Evolutionary conservation across 495 filamentous ascomycete species (phyloP), one percentile per base, ranked within the genome.

Genomic region (Hypomontagnella monticulosa): DNA sequence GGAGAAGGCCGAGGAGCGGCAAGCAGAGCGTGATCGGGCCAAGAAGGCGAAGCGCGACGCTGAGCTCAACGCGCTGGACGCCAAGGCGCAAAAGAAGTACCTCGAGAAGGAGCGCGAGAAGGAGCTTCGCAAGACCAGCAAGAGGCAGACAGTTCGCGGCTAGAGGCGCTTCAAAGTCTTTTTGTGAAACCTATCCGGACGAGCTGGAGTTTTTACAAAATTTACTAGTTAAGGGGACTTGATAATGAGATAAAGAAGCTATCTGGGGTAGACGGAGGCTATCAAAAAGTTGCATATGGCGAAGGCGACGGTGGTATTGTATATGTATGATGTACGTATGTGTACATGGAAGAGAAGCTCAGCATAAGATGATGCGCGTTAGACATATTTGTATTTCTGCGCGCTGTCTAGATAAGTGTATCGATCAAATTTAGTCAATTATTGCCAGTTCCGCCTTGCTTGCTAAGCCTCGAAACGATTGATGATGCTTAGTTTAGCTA

Each of bases 21-120:
- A 85, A 63, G 57, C 85, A 5, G 87, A 92, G 69, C 84, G 86
- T 14, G 95, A 97, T 76, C 92, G 91, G 83, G 78, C 85, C 69
- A 96, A 93, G 84, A 97, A 96, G 83, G 87, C 93, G 70, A 93
- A 96, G 84, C 83, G 95, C n/a, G 95, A 99, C 71, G 82, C 85
- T 48, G 83, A 88, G 78, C 79, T 99, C 51, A 91, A 89, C 71
- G 84, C 85, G 7, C 86, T 99, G 81, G 92, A 86, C 63, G 93
- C 94, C 15, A 93, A 97, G 68, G 93, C 95, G 70, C 95, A 98
- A 85, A 90, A 92, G 80, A 97, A 94, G 81, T 97, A 89, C 74
- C 81, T 99, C 52, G 96, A 98, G 59, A 91, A 88, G 75, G 95
- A 99, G 84, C 83, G 84, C 66, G 90, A 95, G 74, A 91, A 91